Evolutionary conservation across 805 yeast genomes (phyloP), one percentile per base, ranked within the genome.

Genomic region (Danielia oregonensis): DNA sequence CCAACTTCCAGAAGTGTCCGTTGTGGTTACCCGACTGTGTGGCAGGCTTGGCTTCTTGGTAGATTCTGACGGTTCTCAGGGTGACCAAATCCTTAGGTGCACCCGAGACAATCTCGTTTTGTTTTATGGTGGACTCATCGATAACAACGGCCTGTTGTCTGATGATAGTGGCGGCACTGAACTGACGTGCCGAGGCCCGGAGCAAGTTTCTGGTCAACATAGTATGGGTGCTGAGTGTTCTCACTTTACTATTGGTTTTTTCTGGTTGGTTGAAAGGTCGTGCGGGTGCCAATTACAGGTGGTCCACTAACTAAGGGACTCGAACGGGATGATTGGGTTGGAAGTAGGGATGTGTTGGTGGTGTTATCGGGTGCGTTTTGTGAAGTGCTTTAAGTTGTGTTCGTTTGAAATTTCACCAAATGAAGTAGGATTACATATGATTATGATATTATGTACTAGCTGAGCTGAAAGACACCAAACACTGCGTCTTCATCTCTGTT

Each of bases 1-100:
- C 94, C 37, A 86, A 54, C 51, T 76, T 78, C 95, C 95, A 86
- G 46, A 53, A 57, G 36, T 63, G 57, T 13, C 74, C 70, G 51
- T 75, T 72, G 49, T 68, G 64, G 37, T 61, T 58, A 9, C 89
- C 86, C 23, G 86, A 77, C 65, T 86, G 95, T 12, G 89, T 86
- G 24, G 95, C 94, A 11, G 86, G 70, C 61, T 83, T 82, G 42
- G 87, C 62, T 54, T 82, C 87, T 58, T 81, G 74, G 61, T 70
- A 86, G 54, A 86, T 86, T 57, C 91, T 75, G 5, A 82, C 94
- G 16, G 78, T 71, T 60, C 95, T 74, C 36, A 71, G 66, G 14
- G 78, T 65, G 18, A 69, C 53, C 32, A 83, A 62, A 36, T 79
- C 91, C 28, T 54, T 54, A 34, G 95, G 95, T 8, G 95, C 94